Percentiles rank a stretch among this genome's conserved stretches.
Evolutionary conservation across 2,329 filamentous ascomycete genomes (phyloP).

Genomic region (Cryoendolithus antarcticus): DNA sequence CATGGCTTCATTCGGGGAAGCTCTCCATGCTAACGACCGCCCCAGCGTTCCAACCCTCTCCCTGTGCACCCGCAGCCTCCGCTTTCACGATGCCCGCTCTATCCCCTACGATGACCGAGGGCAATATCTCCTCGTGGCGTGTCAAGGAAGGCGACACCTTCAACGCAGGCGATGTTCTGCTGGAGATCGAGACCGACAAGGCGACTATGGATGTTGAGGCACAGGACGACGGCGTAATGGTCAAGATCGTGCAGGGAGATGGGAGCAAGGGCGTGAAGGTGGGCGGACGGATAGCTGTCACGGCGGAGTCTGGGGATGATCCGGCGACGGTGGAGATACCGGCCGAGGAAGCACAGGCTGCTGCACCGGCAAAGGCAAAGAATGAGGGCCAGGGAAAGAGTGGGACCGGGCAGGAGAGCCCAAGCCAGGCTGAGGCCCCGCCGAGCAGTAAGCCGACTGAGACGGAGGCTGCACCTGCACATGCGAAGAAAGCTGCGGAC

Average conservation of each 20-base stretch:
- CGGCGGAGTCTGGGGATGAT: constrained; percentile 74
- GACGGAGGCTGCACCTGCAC: constrained; percentile 6
- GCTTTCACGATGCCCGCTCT: constrained; percentile 88
- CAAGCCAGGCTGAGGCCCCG: no score
- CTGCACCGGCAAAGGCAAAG: constrained; percentile 13
- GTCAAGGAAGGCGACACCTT: constrained; percentile 80
- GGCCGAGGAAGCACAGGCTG: constrained; percentile 37
- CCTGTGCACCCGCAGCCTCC: constrained; percentile 39
- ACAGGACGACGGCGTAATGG: constrained; percentile 74
- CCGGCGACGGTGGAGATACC: constrained; percentile 62
- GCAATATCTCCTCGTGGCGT: constrained; percentile 74
- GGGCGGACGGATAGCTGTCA: constrained; percentile 67
- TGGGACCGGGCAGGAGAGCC: no score
- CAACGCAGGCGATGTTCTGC: constrained; percentile 69
- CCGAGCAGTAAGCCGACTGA: constrained; percentile 2
- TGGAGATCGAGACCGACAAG: constrained; percentile 92
- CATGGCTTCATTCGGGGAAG: no score
- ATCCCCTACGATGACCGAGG: constrained; percentile 88
- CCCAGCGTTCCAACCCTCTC: no score
- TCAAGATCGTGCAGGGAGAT: constrained; percentile 66
- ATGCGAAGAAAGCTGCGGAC: constrained; percentile 12
- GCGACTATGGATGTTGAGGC: constrained; percentile 91
- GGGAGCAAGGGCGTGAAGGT: constrained; percentile 68
- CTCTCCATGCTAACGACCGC: no score
- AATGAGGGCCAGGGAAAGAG: no score